Percentiles rank a stretch among this genome's conserved stretches.
These are phyloP conservation scores for Saccharomycopsis fodiens DNA, from an alignment of 805 yeast species.

Conservation along the genomic window DNA sequence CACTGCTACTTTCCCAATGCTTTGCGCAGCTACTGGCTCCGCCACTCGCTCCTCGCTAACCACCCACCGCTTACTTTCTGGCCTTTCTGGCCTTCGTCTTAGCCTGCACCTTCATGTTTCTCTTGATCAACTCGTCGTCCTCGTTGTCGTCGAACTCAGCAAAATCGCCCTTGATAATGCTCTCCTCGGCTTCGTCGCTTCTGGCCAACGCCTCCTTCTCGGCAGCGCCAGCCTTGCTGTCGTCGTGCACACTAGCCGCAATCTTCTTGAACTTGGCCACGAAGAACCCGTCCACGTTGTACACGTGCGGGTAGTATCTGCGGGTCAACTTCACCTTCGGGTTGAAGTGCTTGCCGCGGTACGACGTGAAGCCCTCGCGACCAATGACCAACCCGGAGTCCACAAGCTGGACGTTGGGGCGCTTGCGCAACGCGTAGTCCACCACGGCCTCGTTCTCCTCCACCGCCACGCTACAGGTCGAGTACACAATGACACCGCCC, in stretches of 20 bases:
- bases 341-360: conserved; percentile 86
- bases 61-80: conserved; percentile 32
- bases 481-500: conserved; percentile 92
- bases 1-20: too few relatives aligned
- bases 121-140: conserved; percentile 66
- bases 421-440: conserved; percentile 91
- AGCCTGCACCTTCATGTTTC: conserved; percentile 49
- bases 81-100: conserved; percentile 53
- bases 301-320: conserved; percentile 97
- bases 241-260: conserved; percentile 79
- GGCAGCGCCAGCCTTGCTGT: conserved; percentile 77
- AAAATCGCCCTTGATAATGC: conserved; percentile 79
- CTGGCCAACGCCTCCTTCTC: conserved; percentile 81
- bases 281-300: conserved; percentile 96
- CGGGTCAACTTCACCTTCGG: conserved; percentile 72
- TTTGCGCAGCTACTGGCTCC: too few relatives aligned
- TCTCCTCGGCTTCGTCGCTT: conserved; percentile 73
- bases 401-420: conserved; percentile 92
- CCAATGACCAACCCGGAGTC: conserved; percentile 92
- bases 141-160: conserved; percentile 72
- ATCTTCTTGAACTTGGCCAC: conserved; percentile 94
- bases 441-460: conserved; percentile 98
- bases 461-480: conserved; percentile 97
- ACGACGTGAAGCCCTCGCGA: conserved; percentile 90
- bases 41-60: neutral